Percentiles rank a stretch among this genome's conserved stretches.
Conservation (phyloP, 2,329 filamentous ascomycete genomes). For the Dryadomyces sulphureus region DNA sequence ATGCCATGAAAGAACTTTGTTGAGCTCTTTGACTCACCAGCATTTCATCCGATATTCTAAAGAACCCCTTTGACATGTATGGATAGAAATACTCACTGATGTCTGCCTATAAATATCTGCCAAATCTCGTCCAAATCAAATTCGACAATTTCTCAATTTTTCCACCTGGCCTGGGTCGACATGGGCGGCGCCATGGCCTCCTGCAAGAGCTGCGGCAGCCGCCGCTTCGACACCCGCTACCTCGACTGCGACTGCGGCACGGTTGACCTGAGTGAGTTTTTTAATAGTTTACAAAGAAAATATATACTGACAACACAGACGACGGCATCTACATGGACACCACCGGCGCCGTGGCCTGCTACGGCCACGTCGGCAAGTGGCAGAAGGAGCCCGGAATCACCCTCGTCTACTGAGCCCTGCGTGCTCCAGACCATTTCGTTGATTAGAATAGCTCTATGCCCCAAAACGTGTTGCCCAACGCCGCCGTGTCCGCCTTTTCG, state of each 20-base stretch:
- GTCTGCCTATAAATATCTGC: too few species aligned
- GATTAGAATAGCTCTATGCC: too few species aligned
- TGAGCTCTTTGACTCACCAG: too few species aligned
- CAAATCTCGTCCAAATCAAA: too few species aligned
- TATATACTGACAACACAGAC: not conserved
- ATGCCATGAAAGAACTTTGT: too few species aligned
- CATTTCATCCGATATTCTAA: too few species aligned
- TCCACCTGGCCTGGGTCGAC: not conserved
- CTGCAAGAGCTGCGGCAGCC: constrained; percentile 5
- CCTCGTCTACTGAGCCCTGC: not conserved
- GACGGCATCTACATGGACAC: constrained; percentile 4
- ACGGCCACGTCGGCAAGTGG: not conserved
- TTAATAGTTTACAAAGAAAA: not conserved
- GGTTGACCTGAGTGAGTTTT: constrained; percentile 5
- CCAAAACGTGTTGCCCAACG: not conserved
- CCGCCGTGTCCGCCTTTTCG: not conserved
- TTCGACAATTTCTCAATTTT: too few species aligned
- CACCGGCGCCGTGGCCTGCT: constrained; percentile 4
- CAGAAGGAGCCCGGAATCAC: not conserved
- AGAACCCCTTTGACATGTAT: too few species aligned
- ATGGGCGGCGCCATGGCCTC: constrained; percentile 7
- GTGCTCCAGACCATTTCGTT: not conserved
- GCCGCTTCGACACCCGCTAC: not conserved
- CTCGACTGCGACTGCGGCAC: constrained; percentile 9
- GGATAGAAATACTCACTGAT: too few species aligned